Conservation (phyloP, 176 grass and related monocot species). For the Aegilops longissima region DNA sequence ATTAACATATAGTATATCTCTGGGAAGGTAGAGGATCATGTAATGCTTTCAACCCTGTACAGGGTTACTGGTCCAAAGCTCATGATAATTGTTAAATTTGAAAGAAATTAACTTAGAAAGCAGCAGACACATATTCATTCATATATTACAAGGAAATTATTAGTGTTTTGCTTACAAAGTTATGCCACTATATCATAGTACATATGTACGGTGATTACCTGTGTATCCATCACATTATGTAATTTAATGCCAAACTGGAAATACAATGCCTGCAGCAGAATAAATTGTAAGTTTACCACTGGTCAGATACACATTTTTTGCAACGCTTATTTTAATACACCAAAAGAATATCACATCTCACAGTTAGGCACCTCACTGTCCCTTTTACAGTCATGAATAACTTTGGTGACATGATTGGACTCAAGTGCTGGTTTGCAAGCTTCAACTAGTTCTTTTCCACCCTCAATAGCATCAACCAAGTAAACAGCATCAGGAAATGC, state of each 20-base stretch:
- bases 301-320: not conserved
- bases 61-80: not conserved
- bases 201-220: conserved; percentile 52
- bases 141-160: conserved; percentile 6
- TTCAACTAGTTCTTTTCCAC: conserved; percentile 67
- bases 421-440: conserved; percentile 94
- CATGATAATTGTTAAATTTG: conserved; percentile 20
- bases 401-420: conserved; percentile 78
- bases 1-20: not conserved
- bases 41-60: conserved; percentile 6
- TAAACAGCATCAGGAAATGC: conserved; percentile 84
- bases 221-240: conserved; percentile 93
- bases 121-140: not conserved
- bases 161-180: not conserved
- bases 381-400: conserved; percentile 98
- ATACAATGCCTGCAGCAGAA: conserved; percentile 80
- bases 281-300: conserved; percentile 20
- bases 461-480: conserved; percentile 90
- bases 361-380: conserved; percentile 79
- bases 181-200: not conserved
- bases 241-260: conserved; percentile 98
- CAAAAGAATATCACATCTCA: conserved; percentile 6
- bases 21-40: not conserved
- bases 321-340: not conserved
- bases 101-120: conserved; percentile 1